Evolutionary conservation across 2,329 filamentous ascomycete genomes (phyloP).

Genomic region (Grosmannia penicillata): DNA sequence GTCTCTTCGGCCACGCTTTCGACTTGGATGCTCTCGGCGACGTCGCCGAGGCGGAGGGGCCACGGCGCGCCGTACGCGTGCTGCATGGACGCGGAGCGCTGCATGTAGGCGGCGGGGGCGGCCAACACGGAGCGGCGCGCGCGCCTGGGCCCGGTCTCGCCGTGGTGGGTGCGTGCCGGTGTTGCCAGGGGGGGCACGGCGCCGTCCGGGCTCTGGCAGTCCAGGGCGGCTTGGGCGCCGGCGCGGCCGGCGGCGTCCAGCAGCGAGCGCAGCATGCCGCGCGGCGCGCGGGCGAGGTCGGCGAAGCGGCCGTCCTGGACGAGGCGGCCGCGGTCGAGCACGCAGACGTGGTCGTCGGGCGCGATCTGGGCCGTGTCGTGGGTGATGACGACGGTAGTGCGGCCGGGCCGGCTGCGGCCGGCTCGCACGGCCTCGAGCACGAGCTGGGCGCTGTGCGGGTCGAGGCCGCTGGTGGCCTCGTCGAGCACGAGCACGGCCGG

Average conservation of each 20-base stretch:
- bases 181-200: too few species aligned
- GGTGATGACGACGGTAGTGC: slow-evolving; percentile 82
- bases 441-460: slow-evolving; percentile 50
- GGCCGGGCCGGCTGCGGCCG: slow-evolving; percentile 30
- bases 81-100: too few species aligned
- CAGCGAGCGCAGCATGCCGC: slow-evolving; percentile 2
- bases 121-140: too few species aligned
- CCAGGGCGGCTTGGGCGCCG: not conserved
- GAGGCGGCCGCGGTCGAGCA: slow-evolving; percentile 56
- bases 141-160: too few species aligned
- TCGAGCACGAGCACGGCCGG: slow-evolving; percentile 74
- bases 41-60: too few species aligned
- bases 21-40: too few species aligned
- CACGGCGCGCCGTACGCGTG: too few species aligned
- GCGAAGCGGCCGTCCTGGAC: slow-evolving; percentile 51
- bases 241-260: slow-evolving; percentile 1
- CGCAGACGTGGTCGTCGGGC: slow-evolving; percentile 61
- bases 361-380: slow-evolving; percentile 71
- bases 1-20: too few species aligned
- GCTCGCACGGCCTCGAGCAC: slow-evolving; percentile 61
- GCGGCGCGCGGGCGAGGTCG: not conserved
- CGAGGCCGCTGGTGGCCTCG: slow-evolving; percentile 75
- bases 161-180: too few species aligned
- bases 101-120: too few species aligned
- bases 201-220: too few species aligned